phyloP scores from a whole-genome alignment of 352 stramenopile species.

The Phytophthora palmivora region DNA sequence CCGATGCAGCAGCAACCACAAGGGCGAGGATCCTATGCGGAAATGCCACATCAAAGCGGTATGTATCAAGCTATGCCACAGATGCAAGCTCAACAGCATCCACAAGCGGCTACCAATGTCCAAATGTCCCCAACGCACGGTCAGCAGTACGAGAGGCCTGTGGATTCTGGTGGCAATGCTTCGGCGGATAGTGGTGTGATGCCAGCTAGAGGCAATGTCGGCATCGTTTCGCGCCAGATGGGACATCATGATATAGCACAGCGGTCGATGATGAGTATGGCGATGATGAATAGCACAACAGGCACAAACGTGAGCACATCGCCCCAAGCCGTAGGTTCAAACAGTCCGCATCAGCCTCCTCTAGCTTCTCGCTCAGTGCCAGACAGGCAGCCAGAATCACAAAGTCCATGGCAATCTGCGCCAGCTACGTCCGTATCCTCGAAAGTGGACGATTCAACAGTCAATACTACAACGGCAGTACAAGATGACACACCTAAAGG shows the following conservation, averaged over 20 bases:
- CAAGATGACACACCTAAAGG: constrained; percentile 18
- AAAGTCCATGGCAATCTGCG: constrained; percentile 32
- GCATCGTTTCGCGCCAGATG: constrained; percentile 26
- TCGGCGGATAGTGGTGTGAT: constrained; percentile 15
- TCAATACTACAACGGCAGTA: constrained; percentile 4
- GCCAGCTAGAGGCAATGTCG: constrained; percentile 19
- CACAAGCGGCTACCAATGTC: constrained; percentile 26
- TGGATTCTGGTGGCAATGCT: constrained; percentile 29
- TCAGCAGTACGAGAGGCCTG: constrained; percentile 38
- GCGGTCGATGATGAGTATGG: constrained; percentile 63
- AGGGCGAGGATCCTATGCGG: constrained; percentile 43
- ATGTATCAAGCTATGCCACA: constrained; percentile 66
- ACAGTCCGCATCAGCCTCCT: constrained; percentile 28
- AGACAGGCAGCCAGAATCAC: constrained; percentile 24
- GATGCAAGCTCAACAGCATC: constrained; percentile 43
- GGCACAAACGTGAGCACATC: constrained; percentile 17
- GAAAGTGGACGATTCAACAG: constrained; percentile 12
- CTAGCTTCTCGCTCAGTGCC: constrained; percentile 28
- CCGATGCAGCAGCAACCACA: constrained; percentile 59
- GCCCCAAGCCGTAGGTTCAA: constrained; percentile 20
- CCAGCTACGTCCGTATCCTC: constrained; percentile 2
- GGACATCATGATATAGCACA: constrained; percentile 53
- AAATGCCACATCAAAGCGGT: constrained; percentile 48
- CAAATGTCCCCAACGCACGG: constrained; percentile 38
- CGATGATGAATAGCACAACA: constrained; percentile 50